These are phyloP conservation scores for Cyberlindnera mississippiensis DNA, from an alignment of 805 yeast genomes.

Conservation along the genomic window DNA sequence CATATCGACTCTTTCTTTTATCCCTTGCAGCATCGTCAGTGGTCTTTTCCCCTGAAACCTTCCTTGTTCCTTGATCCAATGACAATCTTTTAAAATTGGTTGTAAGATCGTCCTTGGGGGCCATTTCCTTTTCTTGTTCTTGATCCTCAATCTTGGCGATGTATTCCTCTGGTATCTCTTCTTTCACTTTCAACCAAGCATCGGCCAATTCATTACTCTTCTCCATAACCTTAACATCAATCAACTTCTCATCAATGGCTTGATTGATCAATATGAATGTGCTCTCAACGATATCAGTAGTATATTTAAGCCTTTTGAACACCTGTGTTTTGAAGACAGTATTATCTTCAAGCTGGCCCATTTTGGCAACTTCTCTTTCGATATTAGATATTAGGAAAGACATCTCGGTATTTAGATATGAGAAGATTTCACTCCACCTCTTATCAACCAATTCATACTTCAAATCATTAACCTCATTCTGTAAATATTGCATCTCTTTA, in stretches of 20 bases:
- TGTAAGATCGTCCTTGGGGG: conserved; percentile 9
- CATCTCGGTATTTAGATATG: conserved; percentile 42
- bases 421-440: conserved; percentile 54
- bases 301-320: conserved; percentile 32
- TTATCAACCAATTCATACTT: conserved; percentile 45
- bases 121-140: conserved; percentile 5
- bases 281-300: conserved; percentile 37
- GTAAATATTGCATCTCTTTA: conserved; percentile 39
- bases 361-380: conserved; percentile 25
- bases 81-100: conserved; percentile 23
- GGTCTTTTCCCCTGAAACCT: conserved; percentile 9
- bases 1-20: conserved; percentile 30
- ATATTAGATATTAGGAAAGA: conserved; percentile 26
- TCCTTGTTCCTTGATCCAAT: conserved; percentile 14
- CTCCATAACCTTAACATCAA: conserved; percentile 34
- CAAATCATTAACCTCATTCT: conserved; percentile 37
- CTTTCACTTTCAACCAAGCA: conserved; percentile 29
- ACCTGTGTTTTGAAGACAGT: conserved; percentile 23
- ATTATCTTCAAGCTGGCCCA: conserved; percentile 23
- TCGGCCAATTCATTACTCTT: conserved; percentile 34
- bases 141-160: conserved; percentile 17
- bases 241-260: conserved; percentile 39
- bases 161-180: conserved; percentile 23
- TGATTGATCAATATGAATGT: conserved; percentile 36
- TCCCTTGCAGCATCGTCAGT: conserved; percentile 17